Base-by-base conservation (phyloP, 345 rosid species). In the Sonneratia caseolaris region DNA sequence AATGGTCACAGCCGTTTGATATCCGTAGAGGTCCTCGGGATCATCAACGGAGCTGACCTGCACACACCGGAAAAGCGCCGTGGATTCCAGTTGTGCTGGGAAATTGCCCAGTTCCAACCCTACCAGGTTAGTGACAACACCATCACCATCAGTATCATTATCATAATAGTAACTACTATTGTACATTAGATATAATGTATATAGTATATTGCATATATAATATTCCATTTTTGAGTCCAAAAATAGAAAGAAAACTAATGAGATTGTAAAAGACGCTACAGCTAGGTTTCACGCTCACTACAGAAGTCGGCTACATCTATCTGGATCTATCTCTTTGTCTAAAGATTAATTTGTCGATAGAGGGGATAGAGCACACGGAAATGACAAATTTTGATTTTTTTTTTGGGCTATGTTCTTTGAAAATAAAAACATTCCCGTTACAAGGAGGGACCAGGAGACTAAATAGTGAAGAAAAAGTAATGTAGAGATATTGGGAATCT, bases 41-140 rank as follows among this genome's bases (percentile, higher is more conserved):
- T 81, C 81, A 22, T 81, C 85, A 6, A 74, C 35, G 19, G 83
- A 56, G 70, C 76, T 81, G 71, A 84, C 82, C 55, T 76, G 76
- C n/a, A 84, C 84, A 66, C 87, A 81, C 9, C 81, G 79, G 71
- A 84, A 84, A 21, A 75, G 68, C 3, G 87, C 87, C 4, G 81
- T 38, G n/a, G 87, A 71, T 68, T 61, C 77, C 70, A 84, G 71
- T 48, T 79, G 81, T 19, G 77, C 27, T 0, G 87, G 87, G 37
- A 84, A 79, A 65, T 74, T 70, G 27, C 84, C 83, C 66, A 77
- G 67, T 49, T 84, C 87, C 76, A 81, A 79, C 84, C 87, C 87
- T 84, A 81, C 70, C 37, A 14, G 27, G 37, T 64, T 45, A 45
- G 37, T 35, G 36, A 19, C 51, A 24, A n/a, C 3, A 16, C 51